Base-by-base conservation (phyloP, 1,284 basidiomycete species). In the Agroathelia rolfsii region DNA sequence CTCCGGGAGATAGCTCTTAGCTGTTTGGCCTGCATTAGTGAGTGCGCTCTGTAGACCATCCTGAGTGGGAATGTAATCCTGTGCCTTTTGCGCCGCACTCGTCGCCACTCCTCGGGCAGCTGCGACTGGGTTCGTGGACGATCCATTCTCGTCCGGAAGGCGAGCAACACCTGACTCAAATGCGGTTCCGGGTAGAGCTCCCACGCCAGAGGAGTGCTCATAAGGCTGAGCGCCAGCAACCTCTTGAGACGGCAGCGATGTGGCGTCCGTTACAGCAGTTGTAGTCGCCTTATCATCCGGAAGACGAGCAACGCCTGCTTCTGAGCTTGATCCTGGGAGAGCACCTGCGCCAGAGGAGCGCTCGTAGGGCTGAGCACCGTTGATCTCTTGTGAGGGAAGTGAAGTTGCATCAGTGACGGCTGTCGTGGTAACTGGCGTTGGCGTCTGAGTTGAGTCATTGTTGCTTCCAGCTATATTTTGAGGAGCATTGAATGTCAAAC, bases 111-210 rank as follows among this genome's bases (percentile, higher is more conserved):
- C n/a, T n/a, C n/a, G n/a, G n/a, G n/a, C n/a, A n/a, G n/a, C n/a
- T n/a, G n/a, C n/a, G n/a, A n/a, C n/a, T n/a, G n/a, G n/a, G n/a
- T n/a, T n/a, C n/a, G n/a, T n/a, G n/a, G n/a, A n/a, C n/a, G n/a
- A n/a, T n/a, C n/a, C n/a, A n/a, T n/a, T n/a, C n/a, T 52, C 54
- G 3, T 56, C 54, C 4, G 54, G 50, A 10, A 52, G 37, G 14
- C 55, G 38, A 12, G 52, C 50, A 3, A 52, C 51, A 3, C 48
- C 51, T 6, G 52, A 52, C 29, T 52, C 50, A 4, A 51, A 55
- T 5, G 48, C 34, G 23, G 47, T 49, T 17, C 50, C 50, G 0
- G 54, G 54, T 10, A 52, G 40, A 3, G 51, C 50, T 24, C 50
- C 50, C 10, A 56, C 51, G 16, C 50, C 50, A 1, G 37, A 36